Conservation (phyloP, 2,329 filamentous ascomycete species). For the Sporothrix curviconia region DNA sequence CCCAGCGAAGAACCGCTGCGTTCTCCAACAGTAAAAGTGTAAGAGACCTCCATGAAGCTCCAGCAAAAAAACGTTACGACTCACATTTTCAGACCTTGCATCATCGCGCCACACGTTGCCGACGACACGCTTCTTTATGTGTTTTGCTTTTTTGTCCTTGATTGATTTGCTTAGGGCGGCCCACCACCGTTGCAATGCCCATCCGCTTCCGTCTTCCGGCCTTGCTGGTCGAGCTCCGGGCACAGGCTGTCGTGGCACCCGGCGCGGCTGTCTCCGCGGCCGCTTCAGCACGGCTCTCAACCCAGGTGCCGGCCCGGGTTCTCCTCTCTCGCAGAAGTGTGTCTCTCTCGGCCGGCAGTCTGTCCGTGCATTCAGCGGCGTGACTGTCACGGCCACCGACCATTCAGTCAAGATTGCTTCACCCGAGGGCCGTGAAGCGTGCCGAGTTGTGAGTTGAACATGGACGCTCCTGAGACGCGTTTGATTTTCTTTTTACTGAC, state of each 20-base stretch:
- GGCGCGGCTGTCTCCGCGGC: background rate
- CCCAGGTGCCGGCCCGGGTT: background rate
- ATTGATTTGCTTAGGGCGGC: background rate
- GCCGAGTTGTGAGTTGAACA: constrained; percentile 11
- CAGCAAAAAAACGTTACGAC: background rate
- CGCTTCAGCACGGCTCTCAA: background rate
- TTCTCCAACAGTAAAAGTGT: background rate
- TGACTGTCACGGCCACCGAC: background rate
- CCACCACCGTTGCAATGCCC: background rate
- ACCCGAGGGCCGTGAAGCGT: constrained; percentile 19
- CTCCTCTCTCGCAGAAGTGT: background rate
- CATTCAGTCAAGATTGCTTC: constrained; percentile 18
- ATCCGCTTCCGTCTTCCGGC: constrained; percentile 4
- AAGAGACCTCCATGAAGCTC: background rate
- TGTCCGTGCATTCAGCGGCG: background rate
- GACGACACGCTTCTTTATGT: background rate
- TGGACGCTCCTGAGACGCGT: background rate
- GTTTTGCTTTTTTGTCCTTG: background rate
- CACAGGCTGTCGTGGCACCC: background rate
- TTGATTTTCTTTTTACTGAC: background rate
- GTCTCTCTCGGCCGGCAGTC: background rate
- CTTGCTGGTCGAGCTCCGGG: background rate
- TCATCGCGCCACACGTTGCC: too few relatives aligned
- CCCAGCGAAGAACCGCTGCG: background rate
- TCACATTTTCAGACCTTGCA: too few relatives aligned